Evolutionary conservation across 129 eudicot species (phyloP).

Genomic region (Escallonia herrerae): DNA sequence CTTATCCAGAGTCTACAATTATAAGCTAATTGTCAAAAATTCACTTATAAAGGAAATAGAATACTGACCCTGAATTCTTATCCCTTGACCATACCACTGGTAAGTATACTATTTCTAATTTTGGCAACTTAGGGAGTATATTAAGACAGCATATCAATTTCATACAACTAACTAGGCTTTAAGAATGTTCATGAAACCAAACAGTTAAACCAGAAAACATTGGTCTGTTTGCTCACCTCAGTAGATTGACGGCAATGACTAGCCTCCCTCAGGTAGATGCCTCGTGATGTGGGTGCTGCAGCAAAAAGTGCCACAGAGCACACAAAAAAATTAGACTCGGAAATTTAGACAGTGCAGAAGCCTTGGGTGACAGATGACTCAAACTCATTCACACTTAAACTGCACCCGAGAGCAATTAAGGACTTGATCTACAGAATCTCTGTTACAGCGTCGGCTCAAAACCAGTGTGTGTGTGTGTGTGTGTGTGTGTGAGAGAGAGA

Average conservation of each 20-base stretch:
- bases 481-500: background rate
- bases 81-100: no score
- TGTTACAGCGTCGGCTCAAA: background rate
- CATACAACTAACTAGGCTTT: background rate
- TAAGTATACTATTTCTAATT: no score
- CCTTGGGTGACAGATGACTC: background rate
- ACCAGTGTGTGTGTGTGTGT: background rate
- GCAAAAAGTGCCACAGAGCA: conserved; percentile 2
- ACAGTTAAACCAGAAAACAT: background rate
- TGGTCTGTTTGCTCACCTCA: conserved; percentile 46
- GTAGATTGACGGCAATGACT: conserved; percentile 56
- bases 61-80: no score
- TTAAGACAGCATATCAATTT: background rate
- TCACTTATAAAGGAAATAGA: no score
- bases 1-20: no score
- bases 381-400: background rate
- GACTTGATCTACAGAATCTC: background rate
- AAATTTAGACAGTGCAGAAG: background rate
- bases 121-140: background rate
- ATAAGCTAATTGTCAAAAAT: no score
- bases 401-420: background rate
- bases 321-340: background rate
- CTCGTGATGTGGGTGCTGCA: conserved; percentile 79
- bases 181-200: background rate
- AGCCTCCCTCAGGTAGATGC: conserved; percentile 91